phyloP scores from a whole-genome alignment of 345 rosid species.

The Excoecaria cochinchinensis region DNA sequence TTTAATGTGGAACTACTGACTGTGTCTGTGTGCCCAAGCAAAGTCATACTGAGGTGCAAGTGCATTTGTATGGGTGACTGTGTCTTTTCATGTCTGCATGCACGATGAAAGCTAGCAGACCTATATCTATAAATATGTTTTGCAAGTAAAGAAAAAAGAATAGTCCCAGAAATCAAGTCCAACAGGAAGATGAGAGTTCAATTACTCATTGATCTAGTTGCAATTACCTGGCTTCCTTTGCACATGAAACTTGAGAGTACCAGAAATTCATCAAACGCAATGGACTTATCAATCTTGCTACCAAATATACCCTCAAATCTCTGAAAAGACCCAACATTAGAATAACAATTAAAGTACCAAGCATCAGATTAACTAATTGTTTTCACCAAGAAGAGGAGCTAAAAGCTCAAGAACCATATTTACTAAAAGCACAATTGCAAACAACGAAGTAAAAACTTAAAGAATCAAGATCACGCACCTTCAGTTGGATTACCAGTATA shows the following conservation, averaged over 20 bases:
- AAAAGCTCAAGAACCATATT: not conserved
- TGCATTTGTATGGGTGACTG: no score
- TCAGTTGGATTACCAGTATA: slow-evolving; percentile 87
- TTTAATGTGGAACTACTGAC: not conserved
- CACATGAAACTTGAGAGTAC: slow-evolving; percentile 84
- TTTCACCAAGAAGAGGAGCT: not conserved
- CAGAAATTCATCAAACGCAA: slow-evolving; percentile 76
- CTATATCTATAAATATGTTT: not conserved
- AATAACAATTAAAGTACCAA: not conserved
- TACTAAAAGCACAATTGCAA: slow-evolving; percentile 17
- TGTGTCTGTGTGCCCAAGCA: not conserved
- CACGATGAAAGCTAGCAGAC: not conserved
- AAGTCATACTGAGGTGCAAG: not conserved
- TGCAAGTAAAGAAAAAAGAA: not conserved
- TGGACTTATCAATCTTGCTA: slow-evolving; percentile 77
- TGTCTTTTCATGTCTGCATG: not conserved
- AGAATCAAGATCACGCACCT: slow-evolving; percentile 46
- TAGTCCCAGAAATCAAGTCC: not conserved
- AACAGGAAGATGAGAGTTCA: not conserved
- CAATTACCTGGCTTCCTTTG: slow-evolving; percentile 76
- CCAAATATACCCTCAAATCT: slow-evolving; percentile 89
- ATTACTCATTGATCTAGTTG: not conserved
- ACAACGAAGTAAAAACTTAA: not conserved
- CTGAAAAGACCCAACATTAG: slow-evolving; percentile 39
- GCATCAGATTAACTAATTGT: not conserved